These are phyloP conservation scores for Cotoneaster glaucophyllus DNA, from an alignment of 306 rosid species.

Conservation along the genomic window DNA sequence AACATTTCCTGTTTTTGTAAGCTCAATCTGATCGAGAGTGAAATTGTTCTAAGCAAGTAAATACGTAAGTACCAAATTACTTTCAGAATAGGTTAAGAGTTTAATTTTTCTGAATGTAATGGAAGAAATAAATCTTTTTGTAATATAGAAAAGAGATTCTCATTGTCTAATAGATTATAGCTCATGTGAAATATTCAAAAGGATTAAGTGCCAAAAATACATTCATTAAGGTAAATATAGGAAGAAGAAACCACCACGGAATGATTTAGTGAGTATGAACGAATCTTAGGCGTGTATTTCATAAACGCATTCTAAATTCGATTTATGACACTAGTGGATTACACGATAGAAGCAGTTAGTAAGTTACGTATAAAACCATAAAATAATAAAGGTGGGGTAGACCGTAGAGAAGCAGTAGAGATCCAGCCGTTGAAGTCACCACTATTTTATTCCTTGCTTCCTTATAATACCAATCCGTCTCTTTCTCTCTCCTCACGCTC, in stretches of 20 bases:
- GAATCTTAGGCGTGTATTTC: too few species aligned
- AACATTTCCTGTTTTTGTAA: not conserved
- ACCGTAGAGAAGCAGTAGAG: not conserved
- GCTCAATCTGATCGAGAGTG: not conserved
- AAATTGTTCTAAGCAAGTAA: not conserved
- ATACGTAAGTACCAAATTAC: not conserved
- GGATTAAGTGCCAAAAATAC: too few species aligned
- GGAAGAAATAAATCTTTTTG: too few species aligned
- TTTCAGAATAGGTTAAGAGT: too few species aligned
- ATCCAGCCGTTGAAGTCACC: not conserved
- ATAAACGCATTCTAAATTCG: accelerated
- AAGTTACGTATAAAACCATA: not conserved
- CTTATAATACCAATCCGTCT: not conserved
- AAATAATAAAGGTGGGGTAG: not conserved
- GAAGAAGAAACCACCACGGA: too few species aligned
- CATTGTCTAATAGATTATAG: too few species aligned
- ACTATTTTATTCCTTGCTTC: not conserved
- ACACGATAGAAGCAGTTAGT: not conserved
- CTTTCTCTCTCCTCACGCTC: not conserved
- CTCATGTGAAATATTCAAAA: too few species aligned
- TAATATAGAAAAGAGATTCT: too few species aligned
- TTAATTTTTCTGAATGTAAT: too few species aligned
- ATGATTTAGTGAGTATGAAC: too few species aligned
- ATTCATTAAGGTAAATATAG: too few species aligned
- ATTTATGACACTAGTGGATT: too few species aligned